Evolutionary conservation across 2,329 filamentous ascomycete species (phyloP).

Genomic region (Pseudocercospora vitis): DNA sequence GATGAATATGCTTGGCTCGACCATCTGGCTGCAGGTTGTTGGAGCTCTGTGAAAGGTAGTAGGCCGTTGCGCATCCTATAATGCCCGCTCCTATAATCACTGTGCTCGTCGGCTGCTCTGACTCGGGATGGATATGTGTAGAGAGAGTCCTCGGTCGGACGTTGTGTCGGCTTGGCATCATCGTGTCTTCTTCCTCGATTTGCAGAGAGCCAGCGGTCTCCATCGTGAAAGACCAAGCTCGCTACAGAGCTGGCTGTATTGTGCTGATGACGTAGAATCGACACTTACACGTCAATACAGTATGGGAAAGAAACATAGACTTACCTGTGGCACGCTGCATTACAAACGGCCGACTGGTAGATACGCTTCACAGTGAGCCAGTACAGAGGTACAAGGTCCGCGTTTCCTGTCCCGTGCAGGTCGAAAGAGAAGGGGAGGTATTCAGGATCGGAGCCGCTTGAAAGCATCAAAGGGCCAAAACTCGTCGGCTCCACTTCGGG

Average conservation of each 20-base stretch:
- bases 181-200: neutral
- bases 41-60: constrained; percentile 59
- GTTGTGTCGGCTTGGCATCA: neutral
- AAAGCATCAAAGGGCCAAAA: no score
- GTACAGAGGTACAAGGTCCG: neutral
- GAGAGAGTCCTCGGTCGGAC: neutral
- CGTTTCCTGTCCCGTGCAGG: neutral
- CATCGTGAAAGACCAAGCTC: neutral
- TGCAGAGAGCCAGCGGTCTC: neutral
- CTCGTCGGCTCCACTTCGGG: neutral
- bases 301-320: neutral
- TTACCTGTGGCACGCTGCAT: neutral
- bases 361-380: no score
- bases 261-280: neutral
- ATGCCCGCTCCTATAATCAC: constrained; percentile 70
- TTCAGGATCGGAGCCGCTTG: no score
- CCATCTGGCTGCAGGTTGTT: constrained; percentile 22
- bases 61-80: constrained; percentile 69
- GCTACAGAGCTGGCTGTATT: no score
- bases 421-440: constrained; percentile 1
- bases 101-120: constrained; percentile 40
- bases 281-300: no score
- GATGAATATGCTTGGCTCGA: constrained; percentile 52
- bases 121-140: neutral
- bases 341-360: neutral